Evolutionary conservation across 140 eudicot species (phyloP).

Genomic region (Senecio squalidus): DNA sequence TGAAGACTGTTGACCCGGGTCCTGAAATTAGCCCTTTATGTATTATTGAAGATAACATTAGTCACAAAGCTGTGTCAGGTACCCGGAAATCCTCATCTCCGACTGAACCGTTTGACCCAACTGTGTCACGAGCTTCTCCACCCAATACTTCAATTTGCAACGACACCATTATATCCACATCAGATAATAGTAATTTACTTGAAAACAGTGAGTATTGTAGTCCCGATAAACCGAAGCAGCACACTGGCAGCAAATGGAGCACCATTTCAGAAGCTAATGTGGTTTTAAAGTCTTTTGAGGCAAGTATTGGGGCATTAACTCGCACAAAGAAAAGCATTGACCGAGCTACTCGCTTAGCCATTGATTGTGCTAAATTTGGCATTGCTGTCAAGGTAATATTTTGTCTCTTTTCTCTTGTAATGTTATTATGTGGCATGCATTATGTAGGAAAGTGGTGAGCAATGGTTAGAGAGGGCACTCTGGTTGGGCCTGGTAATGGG

Average conservation of each 20-base stretch:
- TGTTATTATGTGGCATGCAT: background rate
- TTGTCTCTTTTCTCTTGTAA: background rate
- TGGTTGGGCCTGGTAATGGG: background rate
- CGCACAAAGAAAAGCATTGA: conserved; percentile 94
- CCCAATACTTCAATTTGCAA: conserved; percentile 41
- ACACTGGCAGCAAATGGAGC: conserved; percentile 41
- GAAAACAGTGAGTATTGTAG: conserved; percentile 49
- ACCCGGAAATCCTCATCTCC: conserved; percentile 49
- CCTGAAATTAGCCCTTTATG: conserved; percentile 26
- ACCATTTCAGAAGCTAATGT: conserved; percentile 49
- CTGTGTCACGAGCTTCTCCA: conserved; percentile 44
- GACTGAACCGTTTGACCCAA: conserved; percentile 47
- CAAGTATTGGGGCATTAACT: conserved; percentile 51
- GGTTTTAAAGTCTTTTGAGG: conserved; percentile 65
- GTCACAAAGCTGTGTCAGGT: conserved; percentile 40
- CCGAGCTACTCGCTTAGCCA: conserved; percentile 82
- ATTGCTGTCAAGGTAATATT: conserved; percentile 69
- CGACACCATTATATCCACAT: conserved; percentile 22
- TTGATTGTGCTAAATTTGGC: conserved; percentile 89
- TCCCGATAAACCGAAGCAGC: conserved; percentile 43
- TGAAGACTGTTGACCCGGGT: conserved; percentile 13
- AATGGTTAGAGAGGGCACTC: background rate
- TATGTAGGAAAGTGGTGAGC: background rate
- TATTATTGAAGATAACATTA: conserved; percentile 32
- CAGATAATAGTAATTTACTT: conserved; percentile 38